Evolutionary conservation across 2,329 filamentous ascomycete species (phyloP).

Genomic region (Pyricularia pennisetigena): DNA sequence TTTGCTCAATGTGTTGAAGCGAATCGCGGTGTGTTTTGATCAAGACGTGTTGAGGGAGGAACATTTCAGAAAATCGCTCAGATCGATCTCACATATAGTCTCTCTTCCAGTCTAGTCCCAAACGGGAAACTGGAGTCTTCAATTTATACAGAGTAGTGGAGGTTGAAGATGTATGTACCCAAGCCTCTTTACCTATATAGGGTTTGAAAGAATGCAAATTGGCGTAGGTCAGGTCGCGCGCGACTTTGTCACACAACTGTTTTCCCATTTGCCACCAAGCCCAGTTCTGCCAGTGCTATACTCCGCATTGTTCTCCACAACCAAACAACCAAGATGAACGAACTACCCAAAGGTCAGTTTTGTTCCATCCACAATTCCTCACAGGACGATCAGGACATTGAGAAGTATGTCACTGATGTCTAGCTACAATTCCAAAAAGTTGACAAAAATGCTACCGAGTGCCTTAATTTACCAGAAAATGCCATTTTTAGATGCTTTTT

Average conservation of each 20-base stretch:
- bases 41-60: not conserved
- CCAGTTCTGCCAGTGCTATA: no score
- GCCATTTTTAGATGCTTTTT: no score
- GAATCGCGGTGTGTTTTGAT: not conserved
- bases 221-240: not conserved
- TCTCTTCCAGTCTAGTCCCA: not conserved
- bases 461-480: no score
- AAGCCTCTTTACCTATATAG: not conserved
- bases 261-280: no score
- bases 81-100: not conserved
- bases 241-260: not conserved
- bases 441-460: no score
- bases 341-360: no score
- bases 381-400: no score
- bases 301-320: no score
- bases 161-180: not conserved
- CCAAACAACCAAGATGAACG: no score
- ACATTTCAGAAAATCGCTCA: not conserved
- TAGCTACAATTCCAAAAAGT: no score
- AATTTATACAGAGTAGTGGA: not conserved
- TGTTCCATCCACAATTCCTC: no score
- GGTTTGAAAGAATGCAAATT: not conserved
- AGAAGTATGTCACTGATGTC: no score
- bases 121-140: not conserved
- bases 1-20: not conserved